Evolutionary conservation across 768 basidiomycete genomes (phyloP).

Genomic region (Trametes cinnabarina): DNA sequence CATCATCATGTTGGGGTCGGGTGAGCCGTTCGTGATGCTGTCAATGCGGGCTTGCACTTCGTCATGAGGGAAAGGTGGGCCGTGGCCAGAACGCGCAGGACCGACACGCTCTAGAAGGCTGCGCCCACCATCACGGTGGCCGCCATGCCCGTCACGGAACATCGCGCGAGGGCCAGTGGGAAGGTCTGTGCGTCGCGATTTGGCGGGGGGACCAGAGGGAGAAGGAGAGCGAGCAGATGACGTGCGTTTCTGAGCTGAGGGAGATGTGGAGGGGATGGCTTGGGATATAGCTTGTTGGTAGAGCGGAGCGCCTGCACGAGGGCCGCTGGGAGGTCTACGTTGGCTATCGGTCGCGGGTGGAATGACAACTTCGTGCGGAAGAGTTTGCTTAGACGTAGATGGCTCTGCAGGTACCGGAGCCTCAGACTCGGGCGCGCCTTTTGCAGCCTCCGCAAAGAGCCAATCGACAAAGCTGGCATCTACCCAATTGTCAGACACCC

Average conservation of each 20-base stretch:
- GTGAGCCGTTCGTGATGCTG: constrained; percentile 57
- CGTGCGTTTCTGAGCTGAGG: constrained; percentile 58
- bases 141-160: constrained; percentile 37
- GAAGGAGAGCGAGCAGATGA: constrained; percentile 64
- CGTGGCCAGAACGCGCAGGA: constrained; percentile 27
- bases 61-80: constrained; percentile 36
- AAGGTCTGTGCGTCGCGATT: constrained; percentile 69
- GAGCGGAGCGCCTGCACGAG: constrained; percentile 51
- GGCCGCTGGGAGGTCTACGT: constrained; percentile 44
- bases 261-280: constrained; percentile 49
- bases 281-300: constrained; percentile 77
- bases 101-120: constrained; percentile 86
- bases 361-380: constrained; percentile 30
- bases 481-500: constrained; percentile 32
- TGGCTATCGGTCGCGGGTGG: constrained; percentile 39
- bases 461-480: constrained; percentile 86
- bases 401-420: constrained; percentile 25
- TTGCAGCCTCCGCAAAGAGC: constrained; percentile 79
- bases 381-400: constrained; percentile 34
- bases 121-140: constrained; percentile 35
- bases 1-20: constrained; percentile 51
- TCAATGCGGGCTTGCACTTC: constrained; percentile 80
- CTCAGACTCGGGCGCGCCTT: constrained; percentile 58
- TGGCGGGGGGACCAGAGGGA: constrained; percentile 63
- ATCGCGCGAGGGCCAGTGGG: constrained; percentile 88